A percentile compares a stretch with the other conserved stretches of the same genome.
phyloP scores from a whole-genome alignment of 306 rosid species.

The Medicago arabica region DNA sequence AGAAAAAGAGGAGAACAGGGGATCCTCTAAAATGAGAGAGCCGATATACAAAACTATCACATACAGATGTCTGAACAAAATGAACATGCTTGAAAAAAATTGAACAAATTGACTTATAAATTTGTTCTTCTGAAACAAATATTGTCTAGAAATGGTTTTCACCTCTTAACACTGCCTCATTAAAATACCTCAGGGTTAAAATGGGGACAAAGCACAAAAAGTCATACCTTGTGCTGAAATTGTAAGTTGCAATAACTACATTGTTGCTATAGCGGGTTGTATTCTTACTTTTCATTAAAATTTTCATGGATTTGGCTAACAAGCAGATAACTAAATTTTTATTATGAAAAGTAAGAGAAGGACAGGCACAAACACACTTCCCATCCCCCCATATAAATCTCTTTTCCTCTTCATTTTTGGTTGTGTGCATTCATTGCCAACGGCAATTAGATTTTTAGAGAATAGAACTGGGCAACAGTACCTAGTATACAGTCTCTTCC shows the following conservation, averaged over 20 bases:
- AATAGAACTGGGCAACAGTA: background rate
- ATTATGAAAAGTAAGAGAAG: constrained; percentile 9
- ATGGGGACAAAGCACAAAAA: background rate
- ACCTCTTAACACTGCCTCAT: background rate
- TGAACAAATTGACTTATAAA: background rate
- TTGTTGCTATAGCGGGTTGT: constrained; percentile 1
- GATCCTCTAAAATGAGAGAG: background rate
- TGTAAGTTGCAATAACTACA: background rate
- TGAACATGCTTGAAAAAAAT: background rate
- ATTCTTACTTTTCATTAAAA: background rate
- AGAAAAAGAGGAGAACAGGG: background rate
- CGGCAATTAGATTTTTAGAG: constrained; percentile 5
- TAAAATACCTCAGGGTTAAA: background rate
- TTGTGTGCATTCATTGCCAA: background rate
- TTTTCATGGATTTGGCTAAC: background rate
- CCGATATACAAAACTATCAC: background rate
- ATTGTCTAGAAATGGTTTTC: constrained; percentile 3
- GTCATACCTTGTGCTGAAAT: constrained; percentile 2
- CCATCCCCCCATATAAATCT: constrained; percentile 7
- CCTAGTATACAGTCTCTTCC: background rate
- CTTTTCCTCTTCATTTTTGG: constrained; percentile 13
- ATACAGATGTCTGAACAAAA: background rate
- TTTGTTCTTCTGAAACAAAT: background rate
- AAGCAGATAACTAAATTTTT: background rate
- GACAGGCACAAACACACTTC: constrained; percentile 1